A percentile compares a stretch with the other conserved stretches of the same genome.
phyloP scores from a whole-genome alignment of 352 stramenopile species.

The Peronospora belbahrii region DNA sequence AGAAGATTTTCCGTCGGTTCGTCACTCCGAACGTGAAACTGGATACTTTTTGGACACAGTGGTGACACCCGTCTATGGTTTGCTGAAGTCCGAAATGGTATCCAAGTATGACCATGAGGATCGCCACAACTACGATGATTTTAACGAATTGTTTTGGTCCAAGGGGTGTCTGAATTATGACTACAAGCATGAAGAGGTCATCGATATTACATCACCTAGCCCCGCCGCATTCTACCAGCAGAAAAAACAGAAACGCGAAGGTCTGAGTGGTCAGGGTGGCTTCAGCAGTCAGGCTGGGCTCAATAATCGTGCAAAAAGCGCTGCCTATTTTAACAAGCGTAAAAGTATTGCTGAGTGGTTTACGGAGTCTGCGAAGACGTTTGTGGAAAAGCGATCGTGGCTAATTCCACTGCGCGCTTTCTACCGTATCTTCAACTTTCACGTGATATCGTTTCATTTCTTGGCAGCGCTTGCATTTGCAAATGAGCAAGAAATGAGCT shows the following conservation, averaged over 20 bases:
- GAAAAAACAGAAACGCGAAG: constrained; percentile 41
- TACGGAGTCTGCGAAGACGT: constrained; percentile 91
- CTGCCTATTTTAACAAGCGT: constrained; percentile 34
- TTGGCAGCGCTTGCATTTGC: constrained; percentile 89
- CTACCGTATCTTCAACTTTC: constrained; percentile 94
- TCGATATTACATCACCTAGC: constrained; percentile 66
- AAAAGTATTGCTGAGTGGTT: constrained; percentile 89
- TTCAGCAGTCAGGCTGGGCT: constrained; percentile 22
- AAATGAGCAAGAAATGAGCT: constrained; percentile 87
- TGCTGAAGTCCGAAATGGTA: constrained; percentile 83
- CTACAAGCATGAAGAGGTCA: constrained; percentile 86
- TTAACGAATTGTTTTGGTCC: constrained; percentile 99
- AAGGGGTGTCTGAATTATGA: constrained; percentile 91
- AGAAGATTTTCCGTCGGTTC: constrained; percentile 69
- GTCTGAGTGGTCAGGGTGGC: constrained; percentile 19
- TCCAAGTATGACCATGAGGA: constrained; percentile 89
- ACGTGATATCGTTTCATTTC: constrained; percentile 96
- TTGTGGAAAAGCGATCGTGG: constrained; percentile 96
- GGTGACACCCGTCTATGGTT: constrained; percentile 92
- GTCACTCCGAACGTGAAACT: constrained; percentile 75
- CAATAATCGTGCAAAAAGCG: constrained; percentile 15
- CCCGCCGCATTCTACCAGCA: constrained; percentile 45
- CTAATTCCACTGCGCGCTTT: constrained; percentile 92
- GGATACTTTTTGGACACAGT: constrained; percentile 97
- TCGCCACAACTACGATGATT: constrained; percentile 98